Conservation (phyloP, 1,284 basidiomycete species). For the Pseudozyma hubeiensis region DNA sequence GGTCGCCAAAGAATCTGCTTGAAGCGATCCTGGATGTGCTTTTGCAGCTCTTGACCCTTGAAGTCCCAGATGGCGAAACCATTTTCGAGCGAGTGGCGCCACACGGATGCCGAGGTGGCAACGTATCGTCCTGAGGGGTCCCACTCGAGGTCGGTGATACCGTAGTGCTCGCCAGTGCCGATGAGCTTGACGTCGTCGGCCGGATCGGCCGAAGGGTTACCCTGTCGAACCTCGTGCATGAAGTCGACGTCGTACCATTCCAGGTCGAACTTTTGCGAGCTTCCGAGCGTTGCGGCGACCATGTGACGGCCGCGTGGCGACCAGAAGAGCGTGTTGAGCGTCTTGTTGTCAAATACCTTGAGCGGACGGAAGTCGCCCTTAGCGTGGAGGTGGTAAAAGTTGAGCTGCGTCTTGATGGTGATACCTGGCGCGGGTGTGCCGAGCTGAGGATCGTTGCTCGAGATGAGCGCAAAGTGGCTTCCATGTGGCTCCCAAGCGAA, state of each 20-base stretch:
- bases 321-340: conserved; percentile 96
- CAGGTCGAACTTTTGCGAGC: conserved; percentile 92
- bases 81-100: conserved; percentile 95
- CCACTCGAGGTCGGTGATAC: conserved; percentile 98
- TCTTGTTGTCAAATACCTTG: conserved; percentile 83
- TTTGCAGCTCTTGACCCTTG: conserved; percentile 89
- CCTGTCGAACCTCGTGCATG: conserved; percentile 74
- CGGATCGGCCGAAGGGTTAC: conserved; percentile 74
- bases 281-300: conserved; percentile 93
- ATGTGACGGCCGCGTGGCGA: conserved; percentile 96
- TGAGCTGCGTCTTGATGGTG: conserved; percentile 94
- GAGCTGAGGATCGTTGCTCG: conserved; percentile 91
- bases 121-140: conserved; percentile 96
- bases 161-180: conserved; percentile 90
- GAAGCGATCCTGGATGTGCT: conserved; percentile 91
- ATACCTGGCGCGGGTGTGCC: conserved; percentile 87
- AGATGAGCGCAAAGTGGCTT: conserved; percentile 94
- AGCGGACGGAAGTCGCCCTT: conserved; percentile 96
- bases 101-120: conserved; percentile 91
- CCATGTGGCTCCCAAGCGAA: conserved; percentile 99
- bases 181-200: conserved; percentile 88
- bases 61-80: conserved; percentile 99
- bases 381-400: conserved; percentile 94
- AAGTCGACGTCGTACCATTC: conserved; percentile 99
- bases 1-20: conserved; percentile 99